Evolutionary conservation across 2,329 filamentous ascomycete genomes (phyloP).

Genomic region (Cordyceps pruinosa): DNA sequence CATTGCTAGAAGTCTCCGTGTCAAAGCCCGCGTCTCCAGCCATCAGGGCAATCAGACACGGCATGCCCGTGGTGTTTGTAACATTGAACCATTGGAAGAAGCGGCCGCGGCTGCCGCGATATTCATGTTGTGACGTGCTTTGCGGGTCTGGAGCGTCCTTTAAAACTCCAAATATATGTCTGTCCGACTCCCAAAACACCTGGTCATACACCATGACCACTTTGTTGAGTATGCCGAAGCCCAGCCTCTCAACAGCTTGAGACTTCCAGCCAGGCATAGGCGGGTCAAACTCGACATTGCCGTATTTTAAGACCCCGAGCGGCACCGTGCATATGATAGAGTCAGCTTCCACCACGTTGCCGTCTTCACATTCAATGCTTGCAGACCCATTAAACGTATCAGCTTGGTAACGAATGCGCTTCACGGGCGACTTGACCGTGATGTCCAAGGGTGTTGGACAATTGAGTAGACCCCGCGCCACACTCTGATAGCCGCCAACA

Average conservation of each 20-base stretch:
- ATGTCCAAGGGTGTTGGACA: constrained; percentile 73
- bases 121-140: constrained; percentile 74
- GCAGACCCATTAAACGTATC: constrained; percentile 41
- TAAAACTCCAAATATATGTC: constrained; percentile 91
- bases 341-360: constrained; percentile 73
- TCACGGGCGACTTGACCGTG: constrained; percentile 64
- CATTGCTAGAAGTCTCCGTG: constrained; percentile 69
- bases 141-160: constrained; percentile 62
- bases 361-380: constrained; percentile 69
- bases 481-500: constrained; percentile 85
- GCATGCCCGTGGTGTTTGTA: constrained; percentile 79
- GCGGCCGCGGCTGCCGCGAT: constrained; percentile 70
- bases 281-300: constrained; percentile 76
- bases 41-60: constrained; percentile 87
- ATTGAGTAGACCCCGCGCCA: constrained; percentile 78
- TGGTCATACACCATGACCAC: constrained; percentile 83
- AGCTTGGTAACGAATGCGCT: constrained; percentile 59
- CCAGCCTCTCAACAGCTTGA: constrained; percentile 72
- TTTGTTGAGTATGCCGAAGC: constrained; percentile 93
- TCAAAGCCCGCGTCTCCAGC: constrained; percentile 89
- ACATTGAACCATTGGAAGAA: constrained; percentile 99
- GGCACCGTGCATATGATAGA: constrained; percentile 86
- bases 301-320: constrained; percentile 84
- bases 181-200: constrained; percentile 82
- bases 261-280: constrained; percentile 82